Conservation (phyloP, 1,284 basidiomycete species). For the Ceratobasidium sp. region DNA sequence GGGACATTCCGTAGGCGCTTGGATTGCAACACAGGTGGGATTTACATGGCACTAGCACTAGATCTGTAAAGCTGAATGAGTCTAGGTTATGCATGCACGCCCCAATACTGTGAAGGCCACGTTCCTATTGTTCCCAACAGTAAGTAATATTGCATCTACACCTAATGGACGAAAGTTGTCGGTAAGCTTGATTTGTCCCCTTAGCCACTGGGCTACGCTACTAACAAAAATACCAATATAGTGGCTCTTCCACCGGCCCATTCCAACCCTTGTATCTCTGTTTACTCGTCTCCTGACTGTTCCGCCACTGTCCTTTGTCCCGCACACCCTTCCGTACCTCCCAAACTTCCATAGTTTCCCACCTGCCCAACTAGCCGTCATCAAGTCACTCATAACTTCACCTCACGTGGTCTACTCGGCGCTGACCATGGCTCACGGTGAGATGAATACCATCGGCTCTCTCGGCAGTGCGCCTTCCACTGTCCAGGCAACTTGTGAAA, state of each 20-base stretch:
- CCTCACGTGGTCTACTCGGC: constrained; percentile 63
- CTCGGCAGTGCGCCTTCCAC: constrained; percentile 63
- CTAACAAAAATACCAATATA: constrained; percentile 52
- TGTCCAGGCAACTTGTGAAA: constrained; percentile 39
- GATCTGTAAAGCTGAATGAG: constrained; percentile 9
- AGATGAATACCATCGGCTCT: constrained; percentile 69
- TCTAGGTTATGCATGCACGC: constrained; percentile 66
- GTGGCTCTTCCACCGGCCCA: constrained; percentile 65
- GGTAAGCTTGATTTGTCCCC: constrained; percentile 52
- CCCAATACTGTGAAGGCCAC: constrained; percentile 57
- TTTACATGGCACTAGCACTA: neutral
- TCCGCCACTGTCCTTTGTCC: constrained; percentile 55
- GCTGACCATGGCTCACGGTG: constrained; percentile 71
- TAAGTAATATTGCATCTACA: constrained; percentile 67
- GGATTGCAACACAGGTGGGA: constrained; percentile 69
- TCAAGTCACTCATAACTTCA: constrained; percentile 65
- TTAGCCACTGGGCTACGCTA: neutral
- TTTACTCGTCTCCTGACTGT: constrained; percentile 54
- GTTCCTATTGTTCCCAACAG: constrained; percentile 72
- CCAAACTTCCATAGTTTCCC: constrained; percentile 62
- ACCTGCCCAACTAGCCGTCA: constrained; percentile 61
- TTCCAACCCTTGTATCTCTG: constrained; percentile 62
- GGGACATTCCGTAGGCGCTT: constrained; percentile 73
- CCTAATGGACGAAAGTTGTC: constrained; percentile 66
- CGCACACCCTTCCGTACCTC: constrained; percentile 54